phyloP scores from a whole-genome alignment of 2,329 filamentous ascomycete species.

The Colletotrichum destructivum region DNA sequence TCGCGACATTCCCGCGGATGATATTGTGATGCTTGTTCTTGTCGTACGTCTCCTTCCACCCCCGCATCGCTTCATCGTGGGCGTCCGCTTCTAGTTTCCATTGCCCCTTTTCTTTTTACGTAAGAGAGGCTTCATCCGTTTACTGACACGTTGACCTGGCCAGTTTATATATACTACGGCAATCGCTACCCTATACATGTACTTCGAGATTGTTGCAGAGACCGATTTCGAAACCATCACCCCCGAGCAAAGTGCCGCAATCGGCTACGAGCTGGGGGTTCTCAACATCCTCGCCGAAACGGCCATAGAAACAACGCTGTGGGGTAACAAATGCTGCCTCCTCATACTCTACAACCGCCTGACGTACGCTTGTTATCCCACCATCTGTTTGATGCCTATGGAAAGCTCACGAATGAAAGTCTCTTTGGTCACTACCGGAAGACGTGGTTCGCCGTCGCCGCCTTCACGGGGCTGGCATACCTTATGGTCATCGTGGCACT shows the following conservation, averaged over 20 bases:
- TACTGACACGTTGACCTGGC: neutral
- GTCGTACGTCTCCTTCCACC: conserved; percentile 5
- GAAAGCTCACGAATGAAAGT: conserved; percentile 16
- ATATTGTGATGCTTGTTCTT: conserved; percentile 30
- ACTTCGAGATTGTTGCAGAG: conserved; percentile 12
- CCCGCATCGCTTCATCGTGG: neutral
- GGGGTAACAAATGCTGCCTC: conserved; percentile 40
- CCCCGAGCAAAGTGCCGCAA: neutral
- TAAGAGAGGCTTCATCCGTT: too few species aligned
- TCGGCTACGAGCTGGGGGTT: conserved; percentile 25
- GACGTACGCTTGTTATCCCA: conserved; percentile 9
- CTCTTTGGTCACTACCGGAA: conserved; percentile 30
- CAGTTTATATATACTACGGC: conserved; percentile 26
- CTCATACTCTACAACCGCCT: conserved; percentile 33
- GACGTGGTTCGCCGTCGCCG: conserved; percentile 17
- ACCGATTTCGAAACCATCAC: conserved; percentile 25
- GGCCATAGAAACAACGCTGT: conserved; percentile 38
- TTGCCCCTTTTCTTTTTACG: neutral
- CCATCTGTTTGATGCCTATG: too few species aligned
- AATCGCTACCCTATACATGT: conserved; percentile 19
- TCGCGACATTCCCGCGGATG: conserved; percentile 28
- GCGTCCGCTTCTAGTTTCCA: neutral
- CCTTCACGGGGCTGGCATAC: conserved; percentile 27
- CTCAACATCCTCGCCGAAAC: conserved; percentile 35
- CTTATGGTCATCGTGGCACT: conserved; percentile 31